Evolutionary conservation across 257 asterid species (phyloP).

Genomic region (Nyctanthes arbortristis): DNA sequence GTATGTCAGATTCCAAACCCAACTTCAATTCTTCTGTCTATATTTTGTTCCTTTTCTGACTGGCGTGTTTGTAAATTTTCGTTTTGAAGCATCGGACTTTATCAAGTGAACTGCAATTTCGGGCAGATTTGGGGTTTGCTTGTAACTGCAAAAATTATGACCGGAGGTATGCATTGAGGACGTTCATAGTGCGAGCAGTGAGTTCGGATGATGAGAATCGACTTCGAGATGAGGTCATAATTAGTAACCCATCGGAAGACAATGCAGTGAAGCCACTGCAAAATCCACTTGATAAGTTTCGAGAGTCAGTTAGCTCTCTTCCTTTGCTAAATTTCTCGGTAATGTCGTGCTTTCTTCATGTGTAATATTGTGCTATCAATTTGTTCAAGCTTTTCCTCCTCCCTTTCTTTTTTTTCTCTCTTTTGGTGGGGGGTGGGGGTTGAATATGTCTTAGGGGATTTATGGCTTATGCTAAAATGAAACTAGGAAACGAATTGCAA

Average conservation of each 20-base stretch:
- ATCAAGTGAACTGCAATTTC: constrained; percentile 27
- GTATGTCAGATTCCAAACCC: constrained; percentile 30
- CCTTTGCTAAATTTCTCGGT: constrained; percentile 64
- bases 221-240: constrained; percentile 29
- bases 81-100: constrained; percentile 33
- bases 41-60: neutral
- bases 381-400: neutral
- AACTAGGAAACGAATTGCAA: neutral
- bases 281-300: constrained; percentile 45
- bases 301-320: constrained; percentile 47
- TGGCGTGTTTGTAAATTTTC: neutral
- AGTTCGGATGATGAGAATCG: constrained; percentile 38
- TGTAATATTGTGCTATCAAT: neutral
- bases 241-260: constrained; percentile 25
- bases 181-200: constrained; percentile 40
- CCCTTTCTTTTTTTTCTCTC: too few relatives aligned
- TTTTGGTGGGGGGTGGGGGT: too few relatives aligned
- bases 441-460: too few relatives aligned
- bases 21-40: constrained; percentile 1
- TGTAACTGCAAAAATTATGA: constrained; percentile 26
- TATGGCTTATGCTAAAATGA: neutral
- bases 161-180: constrained; percentile 32
- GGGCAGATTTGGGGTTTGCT: constrained; percentile 27
- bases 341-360: constrained; percentile 16
- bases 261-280: constrained; percentile 27